phyloP scores from a whole-genome alignment of 768 basidiomycete species.

The Nevesoporus exiguus region DNA sequence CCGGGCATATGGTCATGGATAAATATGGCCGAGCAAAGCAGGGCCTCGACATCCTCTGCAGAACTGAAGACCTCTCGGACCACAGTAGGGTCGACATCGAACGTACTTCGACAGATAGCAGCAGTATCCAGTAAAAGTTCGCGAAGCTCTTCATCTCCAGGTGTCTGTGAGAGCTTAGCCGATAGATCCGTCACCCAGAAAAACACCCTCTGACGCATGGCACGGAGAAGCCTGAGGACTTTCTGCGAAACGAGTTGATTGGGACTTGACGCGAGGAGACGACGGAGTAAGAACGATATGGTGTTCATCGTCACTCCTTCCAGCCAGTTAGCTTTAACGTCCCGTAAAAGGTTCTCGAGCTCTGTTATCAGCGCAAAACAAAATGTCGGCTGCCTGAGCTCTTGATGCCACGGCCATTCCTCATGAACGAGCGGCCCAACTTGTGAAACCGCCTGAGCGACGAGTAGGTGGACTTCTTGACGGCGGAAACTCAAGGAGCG shows the following conservation, averaged over 20 bases:
- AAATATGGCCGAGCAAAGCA: conserved; percentile 24
- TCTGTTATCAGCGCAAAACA: conserved; percentile 36
- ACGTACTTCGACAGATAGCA: conserved; percentile 35
- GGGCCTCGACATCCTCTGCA: conserved; percentile 21
- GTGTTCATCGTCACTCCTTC: conserved; percentile 32
- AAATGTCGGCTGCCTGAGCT: conserved; percentile 20
- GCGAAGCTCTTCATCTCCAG: conserved; percentile 15
- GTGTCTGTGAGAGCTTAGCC: conserved; percentile 15
- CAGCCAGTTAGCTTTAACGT: conserved; percentile 42
- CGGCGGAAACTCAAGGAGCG: conserved; percentile 37
- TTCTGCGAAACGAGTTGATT: conserved; percentile 9
- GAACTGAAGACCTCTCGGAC: conserved; percentile 8
- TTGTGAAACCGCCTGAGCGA: conserved; percentile 45
- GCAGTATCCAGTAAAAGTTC: conserved; percentile 36
- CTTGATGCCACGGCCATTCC: conserved; percentile 39
- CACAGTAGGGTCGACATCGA: conserved; percentile 24
- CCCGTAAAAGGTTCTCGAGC: conserved; percentile 33
- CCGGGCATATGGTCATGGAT: conserved; percentile 25
- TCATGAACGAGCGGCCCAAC: conserved; percentile 30
- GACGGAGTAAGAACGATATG: conserved; percentile 33
- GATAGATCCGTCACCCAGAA: conserved; percentile 38
- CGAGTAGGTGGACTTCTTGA: conserved; percentile 39
- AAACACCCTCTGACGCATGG: conserved; percentile 31
- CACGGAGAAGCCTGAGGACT: conserved; percentile 29
- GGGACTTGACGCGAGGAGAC: conserved; percentile 33